phyloP scores from a whole-genome alignment of 495 filamentous ascomycete species.

The Hyphodiscus hymeniophilus region DNA sequence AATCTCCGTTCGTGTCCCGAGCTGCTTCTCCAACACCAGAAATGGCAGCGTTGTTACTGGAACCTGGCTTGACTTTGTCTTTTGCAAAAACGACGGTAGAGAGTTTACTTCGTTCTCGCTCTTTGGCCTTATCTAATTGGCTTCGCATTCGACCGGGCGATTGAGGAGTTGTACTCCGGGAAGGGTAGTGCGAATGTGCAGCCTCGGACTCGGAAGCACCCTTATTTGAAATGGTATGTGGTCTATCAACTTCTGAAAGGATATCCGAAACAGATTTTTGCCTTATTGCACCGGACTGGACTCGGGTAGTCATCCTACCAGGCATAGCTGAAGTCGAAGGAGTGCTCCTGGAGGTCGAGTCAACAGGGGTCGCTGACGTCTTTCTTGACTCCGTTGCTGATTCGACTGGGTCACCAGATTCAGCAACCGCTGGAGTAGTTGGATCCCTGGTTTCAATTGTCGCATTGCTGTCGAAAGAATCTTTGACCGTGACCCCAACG shows the following conservation, averaged over 20 bases:
- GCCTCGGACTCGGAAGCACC: slow-evolving; percentile 21
- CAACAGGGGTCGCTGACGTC: slow-evolving; percentile 20
- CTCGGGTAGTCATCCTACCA: slow-evolving; percentile 54
- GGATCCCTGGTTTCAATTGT: neutral
- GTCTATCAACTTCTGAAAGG: slow-evolving; percentile 51
- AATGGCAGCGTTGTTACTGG: slow-evolving; percentile 23
- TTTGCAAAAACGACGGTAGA: slow-evolving; percentile 67
- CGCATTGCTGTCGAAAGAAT: slow-evolving; percentile 19
- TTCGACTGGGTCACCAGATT: slow-evolving; percentile 13
- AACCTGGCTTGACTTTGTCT: slow-evolving; percentile 37
- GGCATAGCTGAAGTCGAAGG: slow-evolving; percentile 24
- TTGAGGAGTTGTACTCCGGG: slow-evolving; percentile 28
- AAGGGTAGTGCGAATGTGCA: slow-evolving; percentile 27
- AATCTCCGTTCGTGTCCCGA: slow-evolving; percentile 45
- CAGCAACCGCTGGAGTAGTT: slow-evolving; percentile 11
- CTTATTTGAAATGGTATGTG: slow-evolving; percentile 23
- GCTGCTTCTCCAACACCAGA: slow-evolving; percentile 6
- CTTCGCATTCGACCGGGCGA: slow-evolving; percentile 40
- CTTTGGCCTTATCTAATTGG: slow-evolving; percentile 48
- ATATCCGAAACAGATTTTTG: slow-evolving; percentile 72
- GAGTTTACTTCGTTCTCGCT: slow-evolving; percentile 55
- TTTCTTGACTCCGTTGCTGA: slow-evolving; percentile 6
- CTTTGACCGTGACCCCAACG: slow-evolving; percentile 9
- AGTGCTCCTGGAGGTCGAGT: slow-evolving; percentile 14
- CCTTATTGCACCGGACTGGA: slow-evolving; percentile 57